These are phyloP conservation scores for Fusarium duplospermum DNA, from an alignment of 2,329 filamentous ascomycete genomes.

Conservation along the genomic window DNA sequence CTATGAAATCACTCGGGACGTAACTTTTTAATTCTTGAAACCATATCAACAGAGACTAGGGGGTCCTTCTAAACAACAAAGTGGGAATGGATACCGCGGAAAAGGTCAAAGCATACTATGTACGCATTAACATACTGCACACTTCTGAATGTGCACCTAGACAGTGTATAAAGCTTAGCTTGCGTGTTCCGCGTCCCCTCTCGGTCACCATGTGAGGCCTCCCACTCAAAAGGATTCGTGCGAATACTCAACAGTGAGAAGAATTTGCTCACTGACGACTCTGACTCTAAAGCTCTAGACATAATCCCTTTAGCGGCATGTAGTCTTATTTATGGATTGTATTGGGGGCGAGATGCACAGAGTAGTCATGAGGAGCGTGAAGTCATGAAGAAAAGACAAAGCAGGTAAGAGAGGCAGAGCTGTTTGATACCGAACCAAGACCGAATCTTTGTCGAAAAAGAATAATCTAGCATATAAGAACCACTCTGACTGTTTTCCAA, in stretches of 20 bases:
- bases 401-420: not conserved
- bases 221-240: not conserved
- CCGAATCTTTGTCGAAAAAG: not conserved
- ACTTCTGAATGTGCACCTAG: no score
- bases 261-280: not conserved
- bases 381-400: not conserved
- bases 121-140: no score
- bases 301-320: not conserved
- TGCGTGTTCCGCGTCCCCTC: not conserved
- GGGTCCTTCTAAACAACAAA: no score
- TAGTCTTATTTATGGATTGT: not conserved
- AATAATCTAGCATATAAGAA: not conserved
- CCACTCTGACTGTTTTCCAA: not conserved
- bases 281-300: not conserved
- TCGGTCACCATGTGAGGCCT: not conserved
- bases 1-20: no score
- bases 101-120: no score
- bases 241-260: not conserved
- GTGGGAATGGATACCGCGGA: no score
- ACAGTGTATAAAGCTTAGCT: not conserved
- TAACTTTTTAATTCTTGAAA: no score
- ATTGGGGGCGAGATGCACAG: not conserved
- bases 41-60: no score
- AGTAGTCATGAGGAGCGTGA: not conserved
- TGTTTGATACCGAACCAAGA: not conserved